Percentiles rank a stretch among this genome's conserved stretches.
These are phyloP conservation scores for Leccinum subtestaceum DNA, from an alignment of 768 basidiomycete genomes.

Conservation along the genomic window DNA sequence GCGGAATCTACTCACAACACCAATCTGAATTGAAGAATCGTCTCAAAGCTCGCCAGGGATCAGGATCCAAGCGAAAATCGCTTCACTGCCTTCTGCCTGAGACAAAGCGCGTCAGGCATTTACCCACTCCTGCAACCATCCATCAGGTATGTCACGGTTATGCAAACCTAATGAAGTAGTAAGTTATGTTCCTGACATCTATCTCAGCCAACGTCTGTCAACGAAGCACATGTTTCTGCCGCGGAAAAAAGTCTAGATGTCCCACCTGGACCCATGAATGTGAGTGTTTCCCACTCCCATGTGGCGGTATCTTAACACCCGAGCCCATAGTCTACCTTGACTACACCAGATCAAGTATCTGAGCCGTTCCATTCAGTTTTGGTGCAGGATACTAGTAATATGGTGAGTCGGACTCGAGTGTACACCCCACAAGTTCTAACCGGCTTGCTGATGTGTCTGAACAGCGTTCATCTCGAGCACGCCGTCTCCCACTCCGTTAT, in stretches of 20 bases:
- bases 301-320: no score
- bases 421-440: background rate
- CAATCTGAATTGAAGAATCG: background rate
- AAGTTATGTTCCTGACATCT: no score
- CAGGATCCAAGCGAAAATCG: background rate
- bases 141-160: no score
- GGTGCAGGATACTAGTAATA: background rate
- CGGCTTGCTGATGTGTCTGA: background rate
- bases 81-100: background rate
- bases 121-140: background rate
- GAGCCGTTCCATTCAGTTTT: background rate
- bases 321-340: background rate
- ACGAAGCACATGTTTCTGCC: no score
- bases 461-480: background rate
- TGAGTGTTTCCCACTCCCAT: no score
- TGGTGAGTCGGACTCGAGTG: no score
- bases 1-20: background rate
- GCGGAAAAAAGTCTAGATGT: no score
- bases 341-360: background rate
- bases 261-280: no score
- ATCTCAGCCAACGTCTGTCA: no score
- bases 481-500: background rate
- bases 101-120: background rate
- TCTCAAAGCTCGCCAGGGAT: background rate
- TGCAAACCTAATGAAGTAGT: no score